phyloP scores from a whole-genome alignment of 2,329 filamentous ascomycete species.

The Microsporum ferrugineum region DNA sequence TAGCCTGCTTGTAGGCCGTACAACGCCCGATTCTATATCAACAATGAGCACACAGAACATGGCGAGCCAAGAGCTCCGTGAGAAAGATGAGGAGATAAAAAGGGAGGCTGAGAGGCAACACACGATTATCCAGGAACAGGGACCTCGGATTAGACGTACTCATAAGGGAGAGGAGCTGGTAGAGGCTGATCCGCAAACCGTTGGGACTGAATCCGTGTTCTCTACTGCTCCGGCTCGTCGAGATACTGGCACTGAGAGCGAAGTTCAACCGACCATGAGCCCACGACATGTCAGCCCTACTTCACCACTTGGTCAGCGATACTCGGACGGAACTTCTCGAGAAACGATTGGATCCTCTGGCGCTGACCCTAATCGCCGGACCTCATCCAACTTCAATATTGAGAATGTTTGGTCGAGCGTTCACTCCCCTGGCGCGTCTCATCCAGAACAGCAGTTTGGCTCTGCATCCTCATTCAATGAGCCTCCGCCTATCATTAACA shows the following conservation, averaged over 20 bases:
- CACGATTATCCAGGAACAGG: slow-evolving; percentile 65
- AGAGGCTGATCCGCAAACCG: slow-evolving; percentile 53
- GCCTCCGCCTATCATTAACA: slow-evolving; percentile 31
- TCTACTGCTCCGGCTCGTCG: slow-evolving; percentile 37
- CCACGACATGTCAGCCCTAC: slow-evolving; percentile 8
- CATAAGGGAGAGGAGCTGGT: slow-evolving; percentile 93
- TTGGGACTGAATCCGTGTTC: slow-evolving; percentile 38
- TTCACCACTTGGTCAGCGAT: background rate
- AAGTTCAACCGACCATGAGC: slow-evolving; percentile 16
- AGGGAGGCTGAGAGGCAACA: slow-evolving; percentile 51
- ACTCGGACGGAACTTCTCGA: slow-evolving; percentile 19
- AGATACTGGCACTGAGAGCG: slow-evolving; percentile 23
- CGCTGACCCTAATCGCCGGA: slow-evolving; percentile 37
- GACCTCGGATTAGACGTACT: slow-evolving; percentile 70
- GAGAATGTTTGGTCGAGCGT: slow-evolving; percentile 76
- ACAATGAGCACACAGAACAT: slow-evolving; percentile 83
- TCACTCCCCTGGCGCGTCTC: slow-evolving; percentile 53
- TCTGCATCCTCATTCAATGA: slow-evolving; percentile 12
- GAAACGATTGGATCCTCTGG: slow-evolving; percentile 11
- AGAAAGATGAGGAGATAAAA: slow-evolving; percentile 45
- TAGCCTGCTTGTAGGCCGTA: slow-evolving; percentile 58
- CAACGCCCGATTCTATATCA: slow-evolving; percentile 67
- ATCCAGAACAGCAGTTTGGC: slow-evolving; percentile 35
- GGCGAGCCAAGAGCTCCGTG: slow-evolving; percentile 78
- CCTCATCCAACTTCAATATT: slow-evolving; percentile 63